Conservation (phyloP, 768 basidiomycete species). For the Boletus vinaceobasis region DNA sequence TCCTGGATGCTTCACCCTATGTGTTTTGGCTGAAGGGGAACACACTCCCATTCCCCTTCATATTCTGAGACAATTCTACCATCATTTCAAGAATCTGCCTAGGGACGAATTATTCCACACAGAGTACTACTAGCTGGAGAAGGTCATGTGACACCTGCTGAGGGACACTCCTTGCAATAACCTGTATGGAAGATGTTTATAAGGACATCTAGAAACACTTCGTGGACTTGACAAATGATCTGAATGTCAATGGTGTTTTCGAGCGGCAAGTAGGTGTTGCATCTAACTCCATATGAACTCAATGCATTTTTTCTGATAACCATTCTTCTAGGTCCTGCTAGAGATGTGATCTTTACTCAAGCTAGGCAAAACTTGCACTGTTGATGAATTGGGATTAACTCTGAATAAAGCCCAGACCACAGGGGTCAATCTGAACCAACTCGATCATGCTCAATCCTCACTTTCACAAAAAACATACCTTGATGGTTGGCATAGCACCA, state of each 20-base stretch:
- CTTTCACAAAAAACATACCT: slow-evolving; percentile 70
- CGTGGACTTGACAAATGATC: slow-evolving; percentile 87
- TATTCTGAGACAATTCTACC: slow-evolving; percentile 88
- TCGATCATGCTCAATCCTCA: slow-evolving; percentile 60
- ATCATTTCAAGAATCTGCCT: slow-evolving; percentile 76
- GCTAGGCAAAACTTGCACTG: slow-evolving; percentile 78
- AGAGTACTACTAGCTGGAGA: slow-evolving; percentile 66
- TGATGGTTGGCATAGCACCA: slow-evolving; percentile 61
- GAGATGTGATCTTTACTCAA: slow-evolving; percentile 75
- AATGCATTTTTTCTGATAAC: not conserved
- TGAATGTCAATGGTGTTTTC: slow-evolving; percentile 91
- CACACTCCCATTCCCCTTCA: slow-evolving; percentile 79
- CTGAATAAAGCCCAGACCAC: slow-evolving; percentile 78
- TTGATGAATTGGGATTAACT: slow-evolving; percentile 63
- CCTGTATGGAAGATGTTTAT: slow-evolving; percentile 83
- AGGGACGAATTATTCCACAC: slow-evolving; percentile 64
- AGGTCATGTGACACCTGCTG: slow-evolving; percentile 75
- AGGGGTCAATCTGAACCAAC: slow-evolving; percentile 80
- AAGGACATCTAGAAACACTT: slow-evolving; percentile 87
- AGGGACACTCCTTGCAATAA: slow-evolving; percentile 72
- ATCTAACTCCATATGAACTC: not conserved
- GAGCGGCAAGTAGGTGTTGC: slow-evolving; percentile 75
- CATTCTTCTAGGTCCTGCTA: slow-evolving; percentile 64
- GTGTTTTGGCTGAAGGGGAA: slow-evolving; percentile 80
- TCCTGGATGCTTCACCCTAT: slow-evolving; percentile 83